These are phyloP conservation scores for Lepiota venenata DNA, from an alignment of 768 basidiomycete species.

Conservation along the genomic window DNA sequence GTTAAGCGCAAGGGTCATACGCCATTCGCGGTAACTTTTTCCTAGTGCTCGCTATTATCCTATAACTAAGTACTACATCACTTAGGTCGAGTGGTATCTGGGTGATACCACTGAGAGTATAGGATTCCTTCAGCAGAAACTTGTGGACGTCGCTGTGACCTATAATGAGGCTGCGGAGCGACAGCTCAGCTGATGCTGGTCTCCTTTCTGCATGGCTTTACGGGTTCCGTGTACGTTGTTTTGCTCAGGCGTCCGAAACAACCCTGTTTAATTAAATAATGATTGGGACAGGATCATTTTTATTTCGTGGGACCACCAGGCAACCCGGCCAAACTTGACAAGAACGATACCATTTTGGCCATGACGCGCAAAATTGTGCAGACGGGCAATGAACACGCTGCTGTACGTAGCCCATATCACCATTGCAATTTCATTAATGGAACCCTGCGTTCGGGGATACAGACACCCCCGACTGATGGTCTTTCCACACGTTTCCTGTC, in stretches of 20 bases:
- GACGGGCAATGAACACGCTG: constrained; percentile 38
- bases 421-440: background rate
- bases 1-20: constrained; percentile 25
- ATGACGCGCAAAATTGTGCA: constrained; percentile 48
- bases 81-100: constrained; percentile 52
- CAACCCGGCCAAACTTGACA: constrained; percentile 40
- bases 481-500: constrained; percentile 47
- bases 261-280: background rate
- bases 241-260: background rate
- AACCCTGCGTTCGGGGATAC: constrained; percentile 12
- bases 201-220: constrained; percentile 33
- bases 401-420: constrained; percentile 22
- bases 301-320: constrained; percentile 43
- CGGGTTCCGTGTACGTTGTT: constrained; percentile 39
- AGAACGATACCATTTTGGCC: constrained; percentile 28
- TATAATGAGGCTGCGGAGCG: constrained; percentile 51
- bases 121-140: constrained; percentile 33
- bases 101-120: constrained; percentile 55
- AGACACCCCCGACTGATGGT: constrained; percentile 26
- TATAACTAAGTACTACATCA: background rate
- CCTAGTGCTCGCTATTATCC: background rate
- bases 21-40: constrained; percentile 30
- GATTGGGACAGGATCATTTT: constrained; percentile 42
- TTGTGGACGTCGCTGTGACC: constrained; percentile 48
- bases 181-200: constrained; percentile 27